A percentile compares a stretch with the other conserved stretches of the same genome.
These are phyloP conservation scores for Cladochytrium tenue DNA, from an alignment of 371 early-diverging fungal species.

Conservation along the genomic window DNA sequence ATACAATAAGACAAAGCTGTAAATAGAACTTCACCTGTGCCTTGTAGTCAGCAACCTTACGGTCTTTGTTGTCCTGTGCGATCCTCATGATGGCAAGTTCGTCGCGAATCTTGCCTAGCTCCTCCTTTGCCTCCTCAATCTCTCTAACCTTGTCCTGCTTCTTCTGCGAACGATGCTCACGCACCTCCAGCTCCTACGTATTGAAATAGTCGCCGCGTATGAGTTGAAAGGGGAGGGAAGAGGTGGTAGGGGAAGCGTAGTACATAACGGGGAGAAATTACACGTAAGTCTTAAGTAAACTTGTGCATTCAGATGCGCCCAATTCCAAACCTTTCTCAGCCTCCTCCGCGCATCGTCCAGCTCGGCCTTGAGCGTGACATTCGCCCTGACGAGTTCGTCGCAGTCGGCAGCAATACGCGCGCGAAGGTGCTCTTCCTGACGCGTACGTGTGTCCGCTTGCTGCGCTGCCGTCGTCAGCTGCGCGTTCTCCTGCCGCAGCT, in stretches of 20 bases:
- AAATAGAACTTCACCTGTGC: constrained; percentile 25
- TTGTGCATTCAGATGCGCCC: not conserved
- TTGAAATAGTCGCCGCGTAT: no score
- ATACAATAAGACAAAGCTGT: not conserved
- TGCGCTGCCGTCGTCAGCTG: constrained; percentile 24
- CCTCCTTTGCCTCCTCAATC: constrained; percentile 26
- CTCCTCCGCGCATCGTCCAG: constrained; percentile 36
- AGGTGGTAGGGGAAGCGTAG: no score
- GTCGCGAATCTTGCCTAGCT: constrained; percentile 33
- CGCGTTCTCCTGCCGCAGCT: constrained; percentile 21
- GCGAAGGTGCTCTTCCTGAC: constrained; percentile 37
- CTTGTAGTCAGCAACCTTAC: constrained; percentile 28
- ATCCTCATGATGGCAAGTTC: constrained; percentile 38
- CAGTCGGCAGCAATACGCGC: constrained; percentile 33
- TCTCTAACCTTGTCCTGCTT: constrained; percentile 34
- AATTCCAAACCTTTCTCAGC: constrained; percentile 24
- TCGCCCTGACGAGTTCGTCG: constrained; percentile 33
- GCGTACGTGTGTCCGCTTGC: constrained; percentile 25
- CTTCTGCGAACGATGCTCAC: constrained; percentile 28
- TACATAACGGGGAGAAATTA: no score
- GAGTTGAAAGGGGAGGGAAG: no score
- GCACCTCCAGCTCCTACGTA: constrained; percentile 31
- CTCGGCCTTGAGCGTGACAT: constrained; percentile 31
- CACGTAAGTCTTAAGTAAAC: no score
- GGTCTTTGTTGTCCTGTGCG: constrained; percentile 35